Evolutionary conservation across 140 eudicot genomes (phyloP), one percentile per base, ranked within the genome.

Genomic region (Stevia rebaudiana): DNA sequence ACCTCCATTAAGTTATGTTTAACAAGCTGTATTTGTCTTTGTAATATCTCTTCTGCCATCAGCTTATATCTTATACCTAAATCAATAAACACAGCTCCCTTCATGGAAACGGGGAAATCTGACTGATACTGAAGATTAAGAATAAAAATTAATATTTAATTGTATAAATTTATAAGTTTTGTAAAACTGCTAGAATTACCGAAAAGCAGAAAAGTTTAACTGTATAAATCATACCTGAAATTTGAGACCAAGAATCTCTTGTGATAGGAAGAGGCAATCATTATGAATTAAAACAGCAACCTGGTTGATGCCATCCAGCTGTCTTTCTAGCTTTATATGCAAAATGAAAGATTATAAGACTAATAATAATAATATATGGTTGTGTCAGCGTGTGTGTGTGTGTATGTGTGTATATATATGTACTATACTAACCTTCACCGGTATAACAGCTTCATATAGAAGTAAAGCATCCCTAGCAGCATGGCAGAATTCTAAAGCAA

Each of bases 251-350:
- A 88, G 84, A 64, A 88, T 83, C 81, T 92, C 98, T 70, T 78
- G 85, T 59, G 96, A 85, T 30, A 92, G 81, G 71, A 74, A 92
- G 22, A 87, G 92, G 49, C 98, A 92, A 62, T 92, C 98, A 53
- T 92, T 92, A 86, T 92, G 95, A 75, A 92, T 81, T 68, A 92
- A 87, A 71, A 92, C 96, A 62, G 98, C 95, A 65, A 82, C 95
- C 89, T 87, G 96, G 82, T 82, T 88, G 69, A 92, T 85, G 68
- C 89, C 74, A 69, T 88, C 98, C 77, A 88, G 98, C 86, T 92
- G 96, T 75, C 91, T 81, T 72, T 88, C 95, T 73, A 87, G 84
- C 98, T 92, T 78, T 91, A 88, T 17, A 75, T 59, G 43, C 50
- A 37, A 73, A 73, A 68, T 55, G 61, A 47, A 44, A 72, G 62